Base-by-base conservation (phyloP, 306 rosid species). In the Prunus mira region DNA sequence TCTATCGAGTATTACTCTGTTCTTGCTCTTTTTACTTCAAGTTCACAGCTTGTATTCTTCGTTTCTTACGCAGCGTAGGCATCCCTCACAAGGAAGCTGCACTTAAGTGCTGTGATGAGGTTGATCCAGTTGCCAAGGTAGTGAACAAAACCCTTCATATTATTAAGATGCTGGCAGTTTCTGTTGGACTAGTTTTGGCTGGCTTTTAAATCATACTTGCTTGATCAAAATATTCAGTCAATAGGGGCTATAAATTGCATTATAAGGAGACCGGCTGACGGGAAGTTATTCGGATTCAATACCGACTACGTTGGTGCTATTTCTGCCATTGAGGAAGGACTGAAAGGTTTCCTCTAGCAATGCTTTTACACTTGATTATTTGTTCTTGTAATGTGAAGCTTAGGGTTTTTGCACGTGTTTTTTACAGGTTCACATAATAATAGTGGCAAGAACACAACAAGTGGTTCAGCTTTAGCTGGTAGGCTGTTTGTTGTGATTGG, bases 81-180 rank as follows among this genome's bases (percentile, higher is more conserved):
- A 90, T 89, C 85, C 97, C 98, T 45, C 91, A 95, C 90, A 95
- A 92, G 87, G 97, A 95, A 80, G 84, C 86, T 4, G 91, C 96
- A 65, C 76, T 92, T 24, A 79, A 79, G 79, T 90, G 87, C 69
- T 95, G 97, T 75, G 98, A 95, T 19, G 97, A 92, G 81, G 96
- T 95, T 51, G 97, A 92, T 85, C 97, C 97, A 67, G 87, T 92
- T 57, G 98, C 93, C 55, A 89, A 90, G 97, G 98, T 95, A 88
- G 72, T 74, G 81, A 61, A 20, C 41, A 18, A 32, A 62, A 56
- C 51, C 71, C 51, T 47, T 71, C 28, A 46, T 80, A 19, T 77
- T 79, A 6, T 34, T 34, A 61, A 65, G 46, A 20, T 72, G 79
- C 58, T 24, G 38, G 46, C 25, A 27, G 24, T 79, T 50, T 64